phyloP scores from a whole-genome alignment of 2,329 filamentous ascomycete genomes.

The Botrytis medusae region DNA sequence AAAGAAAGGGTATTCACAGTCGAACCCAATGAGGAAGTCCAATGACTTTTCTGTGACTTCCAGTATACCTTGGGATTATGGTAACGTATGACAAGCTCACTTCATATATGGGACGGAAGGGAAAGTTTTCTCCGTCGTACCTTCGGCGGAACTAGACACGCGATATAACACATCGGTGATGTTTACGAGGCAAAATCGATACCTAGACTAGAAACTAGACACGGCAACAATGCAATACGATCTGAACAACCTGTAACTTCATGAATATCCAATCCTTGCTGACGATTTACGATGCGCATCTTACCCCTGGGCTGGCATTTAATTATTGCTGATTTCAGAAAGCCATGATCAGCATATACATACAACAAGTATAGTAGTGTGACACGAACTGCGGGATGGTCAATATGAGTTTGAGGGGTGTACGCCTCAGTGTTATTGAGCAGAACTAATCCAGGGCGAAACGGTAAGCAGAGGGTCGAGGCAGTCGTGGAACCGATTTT shows the following conservation, averaged over 20 bases:
- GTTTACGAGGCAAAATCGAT: neutral
- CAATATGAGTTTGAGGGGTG: conserved; percentile 4
- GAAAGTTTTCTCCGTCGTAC: neutral
- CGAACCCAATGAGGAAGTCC: neutral
- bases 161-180: neutral
- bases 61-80: neutral
- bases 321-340: neutral
- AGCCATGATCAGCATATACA: conserved; percentile 4
- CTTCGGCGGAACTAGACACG: neutral
- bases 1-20: neutral
- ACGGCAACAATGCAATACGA: neutral
- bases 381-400: conserved; percentile 15
- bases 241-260: neutral
- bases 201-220: neutral
- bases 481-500: neutral
- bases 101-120: neutral
- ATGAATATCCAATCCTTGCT: neutral
- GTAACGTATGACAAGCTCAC: neutral
- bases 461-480: conserved; percentile 1
- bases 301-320: neutral
- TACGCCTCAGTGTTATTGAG: neutral
- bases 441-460: neutral
- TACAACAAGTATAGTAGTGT: neutral
- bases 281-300: neutral
- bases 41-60: neutral